Conservation (phyloP, 306 rosid species). For the Psophocarpus tetragonolobus region DNA sequence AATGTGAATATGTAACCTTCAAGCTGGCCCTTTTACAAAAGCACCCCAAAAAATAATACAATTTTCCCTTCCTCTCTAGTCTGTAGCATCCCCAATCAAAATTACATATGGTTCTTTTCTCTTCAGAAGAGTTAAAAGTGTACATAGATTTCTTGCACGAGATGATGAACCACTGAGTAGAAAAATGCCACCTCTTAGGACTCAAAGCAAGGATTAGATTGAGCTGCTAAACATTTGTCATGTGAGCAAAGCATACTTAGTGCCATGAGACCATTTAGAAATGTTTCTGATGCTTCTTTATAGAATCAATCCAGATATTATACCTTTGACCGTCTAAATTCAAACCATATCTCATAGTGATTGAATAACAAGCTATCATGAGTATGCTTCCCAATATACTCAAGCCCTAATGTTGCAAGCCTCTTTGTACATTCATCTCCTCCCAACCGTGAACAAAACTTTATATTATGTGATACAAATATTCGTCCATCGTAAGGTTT, state of each 20-base stretch:
- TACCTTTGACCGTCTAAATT: conserved; percentile 59
- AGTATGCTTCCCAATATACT: conserved; percentile 75
- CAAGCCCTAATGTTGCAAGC: conserved; percentile 73
- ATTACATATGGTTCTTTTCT: conserved; percentile 23
- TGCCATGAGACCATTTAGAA: conserved; percentile 24
- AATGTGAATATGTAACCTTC: not conserved
- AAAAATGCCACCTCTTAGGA: conserved; percentile 23
- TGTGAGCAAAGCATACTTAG: conserved; percentile 21
- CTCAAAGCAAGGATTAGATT: conserved; percentile 21
- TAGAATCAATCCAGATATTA: conserved; percentile 29
- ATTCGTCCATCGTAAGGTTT: conserved; percentile 76
- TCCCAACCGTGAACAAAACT: conserved; percentile 81
- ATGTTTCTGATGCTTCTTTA: conserved; percentile 22
- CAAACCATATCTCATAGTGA: conserved; percentile 93
- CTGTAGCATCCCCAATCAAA: conserved; percentile 14
- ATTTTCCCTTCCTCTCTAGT: conserved; percentile 4
- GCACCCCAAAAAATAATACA: conserved; percentile 26
- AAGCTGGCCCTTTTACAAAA: conserved; percentile 24
- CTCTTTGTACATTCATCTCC: conserved; percentile 81
- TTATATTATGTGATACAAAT: conserved; percentile 81
- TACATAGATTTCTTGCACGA: conserved; percentile 28
- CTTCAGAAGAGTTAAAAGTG: conserved; percentile 13
- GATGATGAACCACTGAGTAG: conserved; percentile 28
- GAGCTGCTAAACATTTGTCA: conserved; percentile 20
- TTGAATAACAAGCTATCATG: conserved; percentile 89